phyloP scores from a whole-genome alignment of 306 rosid species.

The Alnus glutinosa region DNA sequence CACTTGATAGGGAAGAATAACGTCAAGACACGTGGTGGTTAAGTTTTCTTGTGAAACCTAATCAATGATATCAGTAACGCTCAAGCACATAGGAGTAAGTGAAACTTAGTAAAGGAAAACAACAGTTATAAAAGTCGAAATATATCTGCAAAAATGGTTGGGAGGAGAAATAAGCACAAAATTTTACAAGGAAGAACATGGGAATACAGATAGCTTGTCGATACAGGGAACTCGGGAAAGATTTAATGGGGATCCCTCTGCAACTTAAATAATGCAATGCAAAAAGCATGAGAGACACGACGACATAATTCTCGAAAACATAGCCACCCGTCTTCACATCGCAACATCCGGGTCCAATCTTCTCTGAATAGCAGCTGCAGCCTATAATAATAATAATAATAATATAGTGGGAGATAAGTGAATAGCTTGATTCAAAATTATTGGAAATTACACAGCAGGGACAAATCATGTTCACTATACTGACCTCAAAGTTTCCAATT shows the following conservation, averaged over 20 bases:
- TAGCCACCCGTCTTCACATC: slow-evolving; percentile 38
- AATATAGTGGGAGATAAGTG: slow-evolving; percentile 11
- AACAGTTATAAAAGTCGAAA: neutral
- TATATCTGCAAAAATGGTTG: slow-evolving; percentile 4
- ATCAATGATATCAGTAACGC: too few species aligned
- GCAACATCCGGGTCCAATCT: slow-evolving; percentile 93
- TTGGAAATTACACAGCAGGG: neutral
- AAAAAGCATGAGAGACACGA: neutral
- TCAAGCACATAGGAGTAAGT: too few species aligned
- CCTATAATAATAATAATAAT: slow-evolving; percentile 34
- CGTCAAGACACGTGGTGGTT: too few species aligned
- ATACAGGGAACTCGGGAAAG: neutral
- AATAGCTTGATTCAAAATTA: slow-evolving; percentile 16
- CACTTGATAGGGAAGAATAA: too few species aligned
- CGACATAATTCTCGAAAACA: neutral
- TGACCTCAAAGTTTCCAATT: slow-evolving; percentile 86
- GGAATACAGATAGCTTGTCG: neutral
- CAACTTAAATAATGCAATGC: neutral
- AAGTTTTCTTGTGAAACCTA: too few species aligned
- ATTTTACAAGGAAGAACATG: neutral
- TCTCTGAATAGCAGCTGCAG: slow-evolving; percentile 97
- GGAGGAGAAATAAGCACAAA: neutral
- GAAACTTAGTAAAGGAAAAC: too few species aligned
- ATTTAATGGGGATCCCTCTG: neutral
- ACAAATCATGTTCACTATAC: slow-evolving; percentile 15